Base-by-base conservation (phyloP, 2,329 filamentous ascomycete species). In the Chaetomiaceae sp. region DNA sequence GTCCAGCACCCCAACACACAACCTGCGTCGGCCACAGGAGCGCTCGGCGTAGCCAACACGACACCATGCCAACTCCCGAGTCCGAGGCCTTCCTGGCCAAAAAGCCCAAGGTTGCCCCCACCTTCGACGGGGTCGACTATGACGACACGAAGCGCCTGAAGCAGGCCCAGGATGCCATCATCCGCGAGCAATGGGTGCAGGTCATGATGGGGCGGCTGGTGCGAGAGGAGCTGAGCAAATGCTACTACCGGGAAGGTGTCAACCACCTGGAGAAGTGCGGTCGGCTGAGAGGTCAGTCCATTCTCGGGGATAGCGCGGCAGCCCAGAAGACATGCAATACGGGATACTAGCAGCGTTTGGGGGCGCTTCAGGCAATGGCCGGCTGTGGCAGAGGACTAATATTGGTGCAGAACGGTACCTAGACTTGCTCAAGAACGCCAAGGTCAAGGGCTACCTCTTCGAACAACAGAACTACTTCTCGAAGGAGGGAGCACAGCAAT, bases 181-280 rank as follows among this genome's bases (percentile, higher is more conserved):
- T 94, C 64, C 80, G 88, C 58, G 89, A 94, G 75, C 89, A 94
- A 75, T 94, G 89, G 89, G 87, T 94, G 55, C 84, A 83, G 69
- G 85, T 86, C 69, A 94, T 94, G 89, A 94, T 91, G 89, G 87
- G 86, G 53, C 79, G 89, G 57, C 74, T 94, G 58, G 87, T 94
- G 51, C 77, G 87, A 59, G 86, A 92, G 69, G 89, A 94, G 76
- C 76, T 94, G 75, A 80, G 85, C 71, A 92, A 90, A 75, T 94
- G 89, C 77, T 94, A 94, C 73, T 82, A 84, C 71, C 79, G 82
- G 62, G 87, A 94, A 73, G 89, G 89, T 52, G 87, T 91, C 61
- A 94, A 94, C 71, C 89, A 94, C 70, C 73, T 94, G 69, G 89
- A 92, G 79, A 94, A 92, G 75, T 94, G 89, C 71, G 88, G 87